Base-by-base conservation (phyloP, 331 rosid species). In the Pyrus hybrid region DNA sequence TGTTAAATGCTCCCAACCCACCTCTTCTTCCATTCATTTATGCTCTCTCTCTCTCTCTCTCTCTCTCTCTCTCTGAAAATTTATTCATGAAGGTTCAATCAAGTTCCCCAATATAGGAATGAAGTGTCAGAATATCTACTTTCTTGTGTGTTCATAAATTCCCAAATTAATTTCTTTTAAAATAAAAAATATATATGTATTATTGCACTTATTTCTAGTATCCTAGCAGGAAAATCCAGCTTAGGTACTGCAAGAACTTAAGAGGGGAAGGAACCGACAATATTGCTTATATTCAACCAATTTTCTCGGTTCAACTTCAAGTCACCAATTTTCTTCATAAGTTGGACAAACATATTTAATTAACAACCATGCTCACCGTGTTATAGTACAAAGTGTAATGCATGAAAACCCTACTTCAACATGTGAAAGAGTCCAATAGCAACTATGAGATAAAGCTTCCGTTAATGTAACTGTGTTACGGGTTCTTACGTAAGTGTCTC, bases 1-100 rank as follows among this genome's bases (percentile, higher is more conserved):
- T 63, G 84, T 80, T 88, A 78, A 89, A 86, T 85, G 89, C 89
- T 81, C 76, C 70, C 90, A 83, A 91, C 88, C 91, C 89, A 86
- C 97, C 89, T 81, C 80, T 43, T 71, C 84, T 75, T 80, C 86
- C 86, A 74, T 83, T 87, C 92, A 90, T 90, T 92, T 85, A 90
- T 84, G 86, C 47, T 72, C 51, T 54, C 72, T 72, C 79, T 9
- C 9, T 30, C 33, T 72, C 51, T 54, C 72, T 72, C 79, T 9
- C 9, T 30, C 33, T 53, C 71, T 72, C 78, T 37, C 43, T 37
- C 45, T 28, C 21, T 63, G 76, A 43, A 22, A 75, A 81, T 64
- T 76, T 41, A 75, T 71, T 63, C 74, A 69, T 43, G 32, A 81
- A 70, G 54, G 43, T 76, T 81, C 77, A 56, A 66, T 66, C 67